Base-by-base conservation (phyloP, 805 yeast genomes). In the Wickerhamiella sorbophila region DNA sequence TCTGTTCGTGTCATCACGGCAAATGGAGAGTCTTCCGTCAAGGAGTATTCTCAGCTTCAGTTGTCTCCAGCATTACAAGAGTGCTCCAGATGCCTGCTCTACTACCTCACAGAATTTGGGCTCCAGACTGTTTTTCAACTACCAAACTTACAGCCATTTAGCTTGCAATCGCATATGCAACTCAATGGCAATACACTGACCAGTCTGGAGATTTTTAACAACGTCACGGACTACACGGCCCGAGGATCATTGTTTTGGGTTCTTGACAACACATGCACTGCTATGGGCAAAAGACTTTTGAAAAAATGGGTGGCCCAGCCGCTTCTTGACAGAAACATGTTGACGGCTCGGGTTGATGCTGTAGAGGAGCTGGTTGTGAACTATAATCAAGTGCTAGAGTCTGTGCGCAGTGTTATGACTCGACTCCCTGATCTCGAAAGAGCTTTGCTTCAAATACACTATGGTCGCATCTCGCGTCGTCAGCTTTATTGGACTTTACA, bases 201-300 rank as follows among this genome's bases (percentile, higher is more conserved):
- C 26, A 75, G 81, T 34, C 61, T 91, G 17, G 96, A 91, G 53
- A 70, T 91, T 1, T 84, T 82, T 52, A 63, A 64, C 17, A 83
- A 83, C 51, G 61, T 68, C 3, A 75, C 91, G 0, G 75, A 75
- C 47, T 56, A 62, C 10, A 61, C 67, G 4, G 64, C 64, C 6
- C 60, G 66, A 26, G 97, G 96, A 0, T 75, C 95, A 0, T 61
- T 88, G 12, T 56, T 82, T 14, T 83, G 93, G 86, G 63, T 84
- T 2, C 51, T 91, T 45, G 81, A 88, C 55, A 86, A 80, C 49
- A 83, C 97, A 0, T 62, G 74, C 27, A 83, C 97, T 0, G 66
- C 70, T 22, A 79, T 79, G 58, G 98, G 98, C 0, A 70, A 66
- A 36, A 60, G 95, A 41, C 51, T 74, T 44, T 57, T 91, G 12